Percentiles rank a stretch among this genome's conserved stretches.
Conservation (phyloP, 805 yeast species). For the Zygoascus tannicola region DNA sequence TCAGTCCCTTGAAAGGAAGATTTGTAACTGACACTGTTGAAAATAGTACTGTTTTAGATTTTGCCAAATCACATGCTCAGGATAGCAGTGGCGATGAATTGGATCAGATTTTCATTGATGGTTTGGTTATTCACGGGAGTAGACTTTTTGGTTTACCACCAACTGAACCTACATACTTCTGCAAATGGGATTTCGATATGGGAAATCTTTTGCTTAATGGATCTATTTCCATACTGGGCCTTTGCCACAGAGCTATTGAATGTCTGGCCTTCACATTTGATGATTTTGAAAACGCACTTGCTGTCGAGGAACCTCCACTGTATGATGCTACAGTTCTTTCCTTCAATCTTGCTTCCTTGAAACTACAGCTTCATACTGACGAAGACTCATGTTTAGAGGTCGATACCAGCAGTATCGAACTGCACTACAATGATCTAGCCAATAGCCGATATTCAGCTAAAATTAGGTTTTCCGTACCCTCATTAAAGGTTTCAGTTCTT, state of each 20-base stretch:
- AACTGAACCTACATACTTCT: slow-evolving; percentile 72
- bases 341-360: slow-evolving; percentile 42
- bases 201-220: slow-evolving; percentile 52
- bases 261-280: slow-evolving; percentile 54
- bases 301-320: slow-evolving; percentile 44
- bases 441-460: slow-evolving; percentile 54
- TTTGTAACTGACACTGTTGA: slow-evolving; percentile 13
- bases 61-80: too few relatives aligned
- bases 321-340: slow-evolving; percentile 63
- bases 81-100: slow-evolving; percentile 10
- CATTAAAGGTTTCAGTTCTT: slow-evolving; percentile 30
- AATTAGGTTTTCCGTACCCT: slow-evolving; percentile 42
- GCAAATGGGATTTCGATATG: slow-evolving; percentile 79
- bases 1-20: slow-evolving; percentile 45
- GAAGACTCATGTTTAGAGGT: slow-evolving; percentile 26
- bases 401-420: slow-evolving; percentile 20
- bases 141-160: slow-evolving; percentile 93
- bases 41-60: slow-evolving; percentile 12
- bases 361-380: slow-evolving; percentile 30
- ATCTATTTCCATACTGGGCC: slow-evolving; percentile 32
- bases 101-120: slow-evolving; percentile 44
- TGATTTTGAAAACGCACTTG: slow-evolving; percentile 70
- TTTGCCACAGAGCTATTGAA: slow-evolving; percentile 28
- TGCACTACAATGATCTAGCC: slow-evolving; percentile 59
- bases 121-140: slow-evolving; percentile 68